Conservation (phyloP, 805 yeast species). For the Clavispora vitiphila region DNA sequence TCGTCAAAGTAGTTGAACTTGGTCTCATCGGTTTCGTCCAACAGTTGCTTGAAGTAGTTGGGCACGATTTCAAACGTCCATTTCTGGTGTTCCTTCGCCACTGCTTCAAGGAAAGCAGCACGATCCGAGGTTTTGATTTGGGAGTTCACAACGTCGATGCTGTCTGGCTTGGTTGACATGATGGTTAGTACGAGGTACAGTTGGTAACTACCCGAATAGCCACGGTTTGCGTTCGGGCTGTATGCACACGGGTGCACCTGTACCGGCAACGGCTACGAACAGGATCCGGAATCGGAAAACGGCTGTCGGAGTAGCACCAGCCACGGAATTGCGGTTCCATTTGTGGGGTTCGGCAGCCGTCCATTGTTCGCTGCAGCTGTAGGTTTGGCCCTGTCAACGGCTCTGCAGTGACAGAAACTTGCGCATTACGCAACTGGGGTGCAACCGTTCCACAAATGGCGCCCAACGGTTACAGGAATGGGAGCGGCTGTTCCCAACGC, state of each 20-base stretch:
- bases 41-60: slow-evolving; percentile 42
- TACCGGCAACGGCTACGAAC: neutral
- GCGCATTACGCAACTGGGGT: too few relatives aligned
- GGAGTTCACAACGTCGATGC: slow-evolving; percentile 29
- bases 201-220: neutral
- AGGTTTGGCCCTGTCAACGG: too few relatives aligned
- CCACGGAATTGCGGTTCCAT: neutral
- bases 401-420: too few relatives aligned
- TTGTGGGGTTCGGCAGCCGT: neutral
- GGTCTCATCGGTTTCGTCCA: slow-evolving; percentile 35
- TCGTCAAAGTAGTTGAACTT: slow-evolving; percentile 38
- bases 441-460: too few relatives aligned
- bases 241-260: neutral
- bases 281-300: neutral
- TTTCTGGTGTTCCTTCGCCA: slow-evolving; percentile 3
- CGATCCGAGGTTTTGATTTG: slow-evolving; percentile 18
- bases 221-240: neutral
- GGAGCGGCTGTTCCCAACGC: too few relatives aligned
- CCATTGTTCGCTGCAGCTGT: neutral
- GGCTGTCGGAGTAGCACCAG: too few relatives aligned
- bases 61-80: slow-evolving; percentile 40
- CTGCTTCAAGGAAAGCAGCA: slow-evolving; percentile 11
- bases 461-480: too few relatives aligned
- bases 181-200: neutral
- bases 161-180: slow-evolving; percentile 18